Evolutionary conservation across 2,329 filamentous ascomycete species (phyloP).

Genomic region (Penicillium digitatum): DNA sequence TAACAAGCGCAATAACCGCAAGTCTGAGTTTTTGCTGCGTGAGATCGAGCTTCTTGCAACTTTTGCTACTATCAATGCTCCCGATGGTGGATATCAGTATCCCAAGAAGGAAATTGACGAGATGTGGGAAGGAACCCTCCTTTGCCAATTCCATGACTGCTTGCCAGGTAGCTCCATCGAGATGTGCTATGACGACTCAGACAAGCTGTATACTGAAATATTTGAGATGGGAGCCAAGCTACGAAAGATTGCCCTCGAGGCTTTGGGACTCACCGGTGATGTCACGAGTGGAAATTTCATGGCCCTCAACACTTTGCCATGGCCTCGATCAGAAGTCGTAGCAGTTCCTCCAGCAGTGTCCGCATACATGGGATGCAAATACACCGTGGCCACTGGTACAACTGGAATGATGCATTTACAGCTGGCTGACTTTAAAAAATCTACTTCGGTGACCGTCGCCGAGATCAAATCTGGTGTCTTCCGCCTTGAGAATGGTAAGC

Average conservation of each 20-base stretch:
- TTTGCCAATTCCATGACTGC: slow-evolving; percentile 98
- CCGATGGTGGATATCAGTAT: slow-evolving; percentile 69
- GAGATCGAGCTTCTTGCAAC: slow-evolving; percentile 87
- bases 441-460: slow-evolving; percentile 44
- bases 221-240: slow-evolving; percentile 72
- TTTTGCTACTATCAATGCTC: slow-evolving; percentile 66
- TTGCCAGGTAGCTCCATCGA: slow-evolving; percentile 91
- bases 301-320: slow-evolving; percentile 81
- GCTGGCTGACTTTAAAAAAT: slow-evolving; percentile 22
- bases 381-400: slow-evolving; percentile 47
- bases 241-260: slow-evolving; percentile 63
- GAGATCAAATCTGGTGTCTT: slow-evolving; percentile 61
- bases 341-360: slow-evolving; percentile 50
- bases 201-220: slow-evolving; percentile 79
- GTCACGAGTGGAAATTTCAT: slow-evolving; percentile 48
- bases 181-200: slow-evolving; percentile 97
- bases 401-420: slow-evolving; percentile 43
- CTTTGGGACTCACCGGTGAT: slow-evolving; percentile 59
- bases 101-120: slow-evolving; percentile 90
- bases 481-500: slow-evolving; percentile 72
- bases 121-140: slow-evolving; percentile 89
- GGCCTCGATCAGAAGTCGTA: slow-evolving; percentile 72
- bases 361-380: slow-evolving; percentile 27
- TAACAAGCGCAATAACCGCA: slow-evolving; percentile 92
- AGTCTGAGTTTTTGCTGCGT: slow-evolving; percentile 76